phyloP scores from a whole-genome alignment of 108 stramenopile genomes.

The Pelagomonas calceolata region DNA sequence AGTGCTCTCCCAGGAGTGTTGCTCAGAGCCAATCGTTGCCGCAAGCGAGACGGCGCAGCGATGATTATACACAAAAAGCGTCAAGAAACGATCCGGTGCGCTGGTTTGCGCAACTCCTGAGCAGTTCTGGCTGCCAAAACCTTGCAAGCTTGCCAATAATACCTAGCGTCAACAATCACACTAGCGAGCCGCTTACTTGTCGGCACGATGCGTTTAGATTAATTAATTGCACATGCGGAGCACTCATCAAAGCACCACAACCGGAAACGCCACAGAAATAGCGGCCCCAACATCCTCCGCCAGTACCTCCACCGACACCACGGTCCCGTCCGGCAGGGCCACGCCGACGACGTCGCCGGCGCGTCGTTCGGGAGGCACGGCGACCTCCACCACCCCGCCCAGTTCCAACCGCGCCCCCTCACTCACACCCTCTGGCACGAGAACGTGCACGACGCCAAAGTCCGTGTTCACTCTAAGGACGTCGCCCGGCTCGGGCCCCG shows the following conservation, averaged over 20 bases:
- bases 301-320: not conserved
- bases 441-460: not conserved
- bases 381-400: not conserved
- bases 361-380: not conserved
- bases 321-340: not conserved
- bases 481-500: not conserved
- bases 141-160: no score
- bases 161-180: no score
- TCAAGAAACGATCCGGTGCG: no score
- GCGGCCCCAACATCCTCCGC: not conserved
- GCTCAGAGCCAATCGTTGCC: no score
- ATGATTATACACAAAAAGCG: no score
- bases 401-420: not conserved
- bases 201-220: no score
- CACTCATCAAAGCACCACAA: not conserved
- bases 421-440: not conserved
- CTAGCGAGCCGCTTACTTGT: no score
- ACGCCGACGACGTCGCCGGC: not conserved
- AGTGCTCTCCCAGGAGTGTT: no score
- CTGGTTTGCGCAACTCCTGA: no score
- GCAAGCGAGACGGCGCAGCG: no score
- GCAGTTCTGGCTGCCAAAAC: no score
- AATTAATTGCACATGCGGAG: no score
- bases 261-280: not conserved
- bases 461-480: not conserved